Percentiles rank a stretch among this genome's conserved stretches.
These are phyloP conservation scores for Elaeagnus macrophylla DNA, from an alignment of 306 rosid genomes.

Conservation along the genomic window DNA sequence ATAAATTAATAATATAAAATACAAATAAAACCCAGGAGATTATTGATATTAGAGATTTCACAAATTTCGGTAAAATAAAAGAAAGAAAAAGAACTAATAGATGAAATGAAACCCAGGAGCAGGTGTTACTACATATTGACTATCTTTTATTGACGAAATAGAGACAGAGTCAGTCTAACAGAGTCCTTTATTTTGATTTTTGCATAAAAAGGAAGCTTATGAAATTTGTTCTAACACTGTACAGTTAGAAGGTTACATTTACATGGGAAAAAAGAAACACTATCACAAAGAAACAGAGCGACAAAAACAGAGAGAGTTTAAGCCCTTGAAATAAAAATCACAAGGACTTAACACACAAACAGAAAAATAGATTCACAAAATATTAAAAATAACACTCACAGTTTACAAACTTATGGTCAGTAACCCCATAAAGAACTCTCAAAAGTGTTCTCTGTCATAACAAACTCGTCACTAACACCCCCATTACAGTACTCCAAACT, in stretches of 20 bases:
- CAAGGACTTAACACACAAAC: neutral
- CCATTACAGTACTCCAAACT: slow-evolving; percentile 29
- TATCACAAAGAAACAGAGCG: neutral
- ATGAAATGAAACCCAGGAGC: too few species aligned
- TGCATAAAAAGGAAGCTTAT: neutral
- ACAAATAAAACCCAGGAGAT: too few species aligned
- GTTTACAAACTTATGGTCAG: slow-evolving; percentile 8
- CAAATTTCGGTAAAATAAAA: too few species aligned
- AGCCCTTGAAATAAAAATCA: neutral
- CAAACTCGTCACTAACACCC: slow-evolving; percentile 11
- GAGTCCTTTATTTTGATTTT: neutral
- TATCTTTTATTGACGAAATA: neutral
- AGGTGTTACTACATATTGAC: too few species aligned
- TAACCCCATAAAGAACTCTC: slow-evolving; percentile 43
- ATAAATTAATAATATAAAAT: too few species aligned
- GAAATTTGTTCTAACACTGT: neutral
- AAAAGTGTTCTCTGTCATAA: slow-evolving; percentile 20
- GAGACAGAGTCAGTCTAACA: neutral
- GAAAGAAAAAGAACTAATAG: too few species aligned
- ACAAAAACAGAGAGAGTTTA: neutral
- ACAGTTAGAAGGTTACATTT: neutral
- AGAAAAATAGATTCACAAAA: neutral
- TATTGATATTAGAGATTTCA: too few species aligned
- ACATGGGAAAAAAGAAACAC: too few species aligned
- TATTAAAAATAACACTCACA: slow-evolving; percentile 3